Evolutionary conservation across 352 stramenopile species (phyloP), one percentile per base, ranked within the genome.

Genomic region (Peronospora destructor): DNA sequence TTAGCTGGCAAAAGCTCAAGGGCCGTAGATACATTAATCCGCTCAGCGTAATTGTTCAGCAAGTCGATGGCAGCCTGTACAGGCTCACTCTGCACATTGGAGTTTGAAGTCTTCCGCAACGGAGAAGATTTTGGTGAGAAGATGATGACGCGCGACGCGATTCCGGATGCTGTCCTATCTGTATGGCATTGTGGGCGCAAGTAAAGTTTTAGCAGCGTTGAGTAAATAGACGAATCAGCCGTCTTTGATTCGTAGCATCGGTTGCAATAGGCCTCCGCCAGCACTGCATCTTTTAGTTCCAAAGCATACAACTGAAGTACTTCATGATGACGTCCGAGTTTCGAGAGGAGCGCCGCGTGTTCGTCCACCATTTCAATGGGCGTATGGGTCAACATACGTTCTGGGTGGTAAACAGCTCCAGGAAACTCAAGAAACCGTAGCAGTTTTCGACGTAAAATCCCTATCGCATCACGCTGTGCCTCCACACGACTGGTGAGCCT

Each of bases 261-360:
- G 42, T 93, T 89, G 60, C 82, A 91, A 42, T 93, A 91, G 0
- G 64, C 60, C 45, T 93, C 82, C 0, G 82, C 82, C 13, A 91
- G 58, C 17, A 71, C 65, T 25, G 80, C 64, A 49, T 93, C 80
- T 8, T 81, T 72, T 10, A 93, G 62, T 26, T 90, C 65, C n/a
- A 90, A 46, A 19, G 78, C 71, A 48, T 90, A 91, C 1, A 93
- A 68, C 32, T 87, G 70, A 10, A 93, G 63, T 35, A 93, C 82
- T 59, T 93, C 79, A 43, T 85, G 68, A 49, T 93, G 82, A 19
- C 79, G 71, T 12, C 80, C 77, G 6, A 93, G 73, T 43, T 76
- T 77, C 14, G 82, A 84, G 14, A 91, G 60, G 16, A 89, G 42
- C 19, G 80, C 78, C 6, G 80, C 82, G 30, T 81, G 82, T 38